Evolutionary conservation across 139 green algal species (phyloP).

Genomic region (Raphidocelis subcapitata): DNA sequence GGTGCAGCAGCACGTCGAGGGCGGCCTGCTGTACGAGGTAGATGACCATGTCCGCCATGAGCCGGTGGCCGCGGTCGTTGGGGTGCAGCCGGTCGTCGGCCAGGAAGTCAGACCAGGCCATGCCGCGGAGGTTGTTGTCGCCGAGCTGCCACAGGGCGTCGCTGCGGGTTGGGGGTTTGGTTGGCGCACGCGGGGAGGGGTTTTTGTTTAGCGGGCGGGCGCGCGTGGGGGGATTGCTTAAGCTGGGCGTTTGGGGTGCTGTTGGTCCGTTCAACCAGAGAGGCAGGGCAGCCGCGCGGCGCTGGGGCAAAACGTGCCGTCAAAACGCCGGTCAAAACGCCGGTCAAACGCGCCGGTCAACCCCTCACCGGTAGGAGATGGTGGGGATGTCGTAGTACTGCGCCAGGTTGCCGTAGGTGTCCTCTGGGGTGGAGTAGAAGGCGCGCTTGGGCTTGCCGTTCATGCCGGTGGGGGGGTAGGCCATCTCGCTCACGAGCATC

Average conservation of each 20-base stretch:
- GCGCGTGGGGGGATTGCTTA: too few relatives aligned
- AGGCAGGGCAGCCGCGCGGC: too few relatives aligned
- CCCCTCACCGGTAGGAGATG: constrained; percentile 21
- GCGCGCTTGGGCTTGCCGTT: constrained; percentile 26
- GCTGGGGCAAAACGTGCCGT: too few relatives aligned
- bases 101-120: constrained; percentile 18
- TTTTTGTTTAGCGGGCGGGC: too few relatives aligned
- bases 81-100: constrained; percentile 28
- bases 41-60: constrained; percentile 37
- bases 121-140: constrained; percentile 12
- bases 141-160: constrained; percentile 22
- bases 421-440: constrained; percentile 23
- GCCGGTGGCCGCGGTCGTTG: constrained; percentile 26
- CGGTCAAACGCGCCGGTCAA: too few relatives aligned
- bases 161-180: too few relatives aligned
- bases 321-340: too few relatives aligned
- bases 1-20: constrained; percentile 15
- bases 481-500: constrained; percentile 31
- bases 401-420: constrained; percentile 29
- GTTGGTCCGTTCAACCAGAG: too few relatives aligned
- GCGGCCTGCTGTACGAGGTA: constrained; percentile 38
- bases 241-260: too few relatives aligned
- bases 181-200: too few relatives aligned
- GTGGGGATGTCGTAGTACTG: constrained; percentile 37
- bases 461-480: constrained; percentile 9